Percentiles rank a stretch among this genome's conserved stretches.
These are phyloP conservation scores for Phlebopus sp. DNA, from an alignment of 1,284 basidiomycete genomes.

Conservation along the genomic window DNA sequence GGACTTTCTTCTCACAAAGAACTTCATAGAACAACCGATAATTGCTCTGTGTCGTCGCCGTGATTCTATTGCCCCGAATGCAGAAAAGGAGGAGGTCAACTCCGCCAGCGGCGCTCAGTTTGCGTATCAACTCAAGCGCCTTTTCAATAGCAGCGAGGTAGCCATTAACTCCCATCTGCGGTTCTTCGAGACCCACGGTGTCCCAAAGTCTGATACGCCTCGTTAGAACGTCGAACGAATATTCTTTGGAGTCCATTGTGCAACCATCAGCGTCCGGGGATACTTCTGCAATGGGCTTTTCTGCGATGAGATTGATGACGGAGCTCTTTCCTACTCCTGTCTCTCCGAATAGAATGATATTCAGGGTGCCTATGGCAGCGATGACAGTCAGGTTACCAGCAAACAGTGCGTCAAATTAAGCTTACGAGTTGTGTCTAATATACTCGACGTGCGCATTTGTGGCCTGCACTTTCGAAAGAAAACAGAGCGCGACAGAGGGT, in stretches of 20 bases:
- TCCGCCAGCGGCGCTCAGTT: conserved; percentile 18
- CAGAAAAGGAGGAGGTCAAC: conserved; percentile 32
- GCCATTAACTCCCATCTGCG: conserved; percentile 18
- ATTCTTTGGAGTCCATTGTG: conserved; percentile 9
- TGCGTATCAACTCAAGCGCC: conserved; percentile 27
- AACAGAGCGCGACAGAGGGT: no score
- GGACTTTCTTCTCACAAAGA: conserved; percentile 12
- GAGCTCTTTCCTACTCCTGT: conserved; percentile 13
- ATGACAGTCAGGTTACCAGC: neutral
- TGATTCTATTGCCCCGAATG: conserved; percentile 21
- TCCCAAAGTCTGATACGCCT: conserved; percentile 17
- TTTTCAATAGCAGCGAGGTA: conserved; percentile 25
- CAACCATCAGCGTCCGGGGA: conserved; percentile 6
- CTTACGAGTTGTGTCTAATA: no score
- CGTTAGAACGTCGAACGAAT: neutral
- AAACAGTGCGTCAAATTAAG: no score
- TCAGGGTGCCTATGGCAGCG: conserved; percentile 1
- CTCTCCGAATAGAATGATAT: conserved; percentile 12
- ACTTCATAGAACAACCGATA: conserved; percentile 14
- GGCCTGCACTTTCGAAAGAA: no score
- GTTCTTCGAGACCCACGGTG: conserved; percentile 34
- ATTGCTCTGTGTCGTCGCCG: conserved; percentile 8
- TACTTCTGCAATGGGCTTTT: conserved; percentile 1
- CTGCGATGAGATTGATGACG: conserved; percentile 12
- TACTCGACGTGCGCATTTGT: no score